A percentile compares a stretch with the other conserved stretches of the same genome.
These are phyloP conservation scores for Melanogaster broomeanus DNA, from an alignment of 768 basidiomycete species.

Conservation along the genomic window DNA sequence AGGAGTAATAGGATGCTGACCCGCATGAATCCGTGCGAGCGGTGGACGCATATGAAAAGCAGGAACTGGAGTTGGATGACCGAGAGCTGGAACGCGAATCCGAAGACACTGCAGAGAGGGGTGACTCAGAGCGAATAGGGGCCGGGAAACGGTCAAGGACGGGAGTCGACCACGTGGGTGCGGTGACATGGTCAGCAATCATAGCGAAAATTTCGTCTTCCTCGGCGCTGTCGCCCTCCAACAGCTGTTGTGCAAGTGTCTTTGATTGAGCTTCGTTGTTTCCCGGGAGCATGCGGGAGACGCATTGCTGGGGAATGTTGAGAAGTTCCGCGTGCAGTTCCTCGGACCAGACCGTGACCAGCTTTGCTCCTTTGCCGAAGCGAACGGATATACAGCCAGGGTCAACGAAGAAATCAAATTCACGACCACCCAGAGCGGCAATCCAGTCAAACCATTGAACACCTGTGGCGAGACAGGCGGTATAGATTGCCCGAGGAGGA, in stretches of 20 bases:
- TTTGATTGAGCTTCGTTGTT: conserved; percentile 37
- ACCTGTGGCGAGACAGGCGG: conserved; percentile 66
- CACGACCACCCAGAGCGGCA: conserved; percentile 59
- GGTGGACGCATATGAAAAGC: conserved; percentile 65
- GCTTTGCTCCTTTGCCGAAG: conserved; percentile 45
- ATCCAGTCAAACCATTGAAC: conserved; percentile 88
- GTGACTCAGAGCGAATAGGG: conserved; percentile 54
- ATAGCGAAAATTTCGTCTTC: conserved; percentile 74
- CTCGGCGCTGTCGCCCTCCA: conserved; percentile 70
- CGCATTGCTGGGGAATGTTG: conserved; percentile 5
- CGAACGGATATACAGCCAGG: conserved; percentile 78
- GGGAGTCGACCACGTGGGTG: conserved; percentile 71
- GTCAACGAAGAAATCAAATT: conserved; percentile 81
- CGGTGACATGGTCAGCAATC: conserved; percentile 70
- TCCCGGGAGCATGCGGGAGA: conserved; percentile 17
- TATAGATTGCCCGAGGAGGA: conserved; percentile 71
- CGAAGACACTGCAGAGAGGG: conserved; percentile 55
- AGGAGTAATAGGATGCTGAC: conserved; percentile 41
- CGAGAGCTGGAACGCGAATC: conserved; percentile 55
- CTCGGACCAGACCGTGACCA: conserved; percentile 71
- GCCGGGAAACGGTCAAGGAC: conserved; percentile 59
- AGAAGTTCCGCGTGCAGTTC: conserved; percentile 38
- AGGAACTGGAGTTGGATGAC: conserved; percentile 74
- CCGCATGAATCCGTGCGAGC: conserved; percentile 54
- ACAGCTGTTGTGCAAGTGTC: conserved; percentile 74